Percentiles rank a stretch among this genome's conserved stretches.
Conservation (phyloP, 257 asterid species). For the Pogostemon cablin region DNA sequence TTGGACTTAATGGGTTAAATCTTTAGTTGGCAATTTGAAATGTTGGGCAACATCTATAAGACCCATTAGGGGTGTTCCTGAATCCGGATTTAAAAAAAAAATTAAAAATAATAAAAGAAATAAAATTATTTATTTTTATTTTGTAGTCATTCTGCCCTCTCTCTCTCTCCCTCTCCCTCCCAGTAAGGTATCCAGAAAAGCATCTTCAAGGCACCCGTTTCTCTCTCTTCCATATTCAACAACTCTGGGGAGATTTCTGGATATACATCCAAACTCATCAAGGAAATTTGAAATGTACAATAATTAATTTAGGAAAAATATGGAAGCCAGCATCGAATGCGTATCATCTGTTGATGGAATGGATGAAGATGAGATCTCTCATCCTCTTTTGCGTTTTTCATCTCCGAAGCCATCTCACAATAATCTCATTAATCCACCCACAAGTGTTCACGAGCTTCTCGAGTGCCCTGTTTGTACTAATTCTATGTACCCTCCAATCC, state of each 20-base stretch:
- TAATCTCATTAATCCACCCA: conserved; percentile 41
- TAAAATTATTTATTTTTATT: neutral
- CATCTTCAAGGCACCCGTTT: conserved; percentile 29
- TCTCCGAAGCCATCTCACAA: conserved; percentile 44
- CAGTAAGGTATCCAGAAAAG: conserved; percentile 43
- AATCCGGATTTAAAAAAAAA: too few species aligned
- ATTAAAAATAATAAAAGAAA: neutral
- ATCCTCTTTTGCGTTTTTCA: conserved; percentile 41
- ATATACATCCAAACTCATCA: conserved; percentile 23
- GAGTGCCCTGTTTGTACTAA: conserved; percentile 65
- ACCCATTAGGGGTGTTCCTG: too few species aligned
- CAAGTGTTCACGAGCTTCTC: conserved; percentile 64
- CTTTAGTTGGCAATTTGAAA: too few species aligned
- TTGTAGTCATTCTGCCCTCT: too few species aligned
- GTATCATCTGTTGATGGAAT: conserved; percentile 48
- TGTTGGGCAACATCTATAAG: too few species aligned
- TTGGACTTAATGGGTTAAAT: too few species aligned
- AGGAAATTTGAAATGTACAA: conserved; percentile 24
- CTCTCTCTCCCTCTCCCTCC: conserved; percentile 3
- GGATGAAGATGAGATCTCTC: conserved; percentile 56
- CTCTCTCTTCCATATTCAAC: conserved; percentile 27
- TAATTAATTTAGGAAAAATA: conserved; percentile 35
- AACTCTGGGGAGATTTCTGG: conserved; percentile 15
- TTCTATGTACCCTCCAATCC: conserved; percentile 54
- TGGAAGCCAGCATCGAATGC: conserved; percentile 70